phyloP scores from a whole-genome alignment of 768 basidiomycete genomes.

The Suillus alpinus region DNA sequence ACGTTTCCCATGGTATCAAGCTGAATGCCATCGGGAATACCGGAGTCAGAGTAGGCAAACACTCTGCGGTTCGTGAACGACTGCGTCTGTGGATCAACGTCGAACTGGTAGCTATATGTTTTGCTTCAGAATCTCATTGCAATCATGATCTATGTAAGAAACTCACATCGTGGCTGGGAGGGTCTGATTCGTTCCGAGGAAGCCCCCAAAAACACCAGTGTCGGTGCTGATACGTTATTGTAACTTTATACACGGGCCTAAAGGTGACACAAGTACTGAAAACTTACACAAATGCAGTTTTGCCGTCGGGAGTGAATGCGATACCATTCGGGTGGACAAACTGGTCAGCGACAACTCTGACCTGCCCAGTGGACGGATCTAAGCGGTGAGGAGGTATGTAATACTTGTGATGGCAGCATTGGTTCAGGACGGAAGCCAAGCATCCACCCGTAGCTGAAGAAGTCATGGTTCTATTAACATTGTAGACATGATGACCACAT shows the following conservation, averaged over 20 bases:
- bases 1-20: slow-evolving; percentile 65
- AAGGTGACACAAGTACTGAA: slow-evolving; percentile 5
- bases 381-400: no score
- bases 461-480: not conserved
- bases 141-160: not conserved
- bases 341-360: slow-evolving; percentile 73
- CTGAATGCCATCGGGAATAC: slow-evolving; percentile 66
- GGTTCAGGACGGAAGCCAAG: slow-evolving; percentile 66
- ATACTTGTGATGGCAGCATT: slow-evolving; percentile 70
- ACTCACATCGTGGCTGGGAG: slow-evolving; percentile 66
- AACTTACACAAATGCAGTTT: slow-evolving; percentile 59
- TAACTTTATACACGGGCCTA: slow-evolving; percentile 8
- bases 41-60: slow-evolving; percentile 65
- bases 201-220: slow-evolving; percentile 36
- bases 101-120: slow-evolving; percentile 56
- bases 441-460: slow-evolving; percentile 56
- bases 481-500: no score
- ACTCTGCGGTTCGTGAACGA: slow-evolving; percentile 59
- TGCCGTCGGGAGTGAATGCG: slow-evolving; percentile 64
- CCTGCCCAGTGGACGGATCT: slow-evolving; percentile 59
- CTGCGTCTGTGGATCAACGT: slow-evolving; percentile 56
- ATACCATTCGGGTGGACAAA: slow-evolving; percentile 74
- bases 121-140: not conserved
- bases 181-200: slow-evolving; percentile 51
- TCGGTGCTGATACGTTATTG: slow-evolving; percentile 26